Base-by-base conservation (phyloP, 202 grass and related monocot species). In the Schoenoplectus triqueter region DNA sequence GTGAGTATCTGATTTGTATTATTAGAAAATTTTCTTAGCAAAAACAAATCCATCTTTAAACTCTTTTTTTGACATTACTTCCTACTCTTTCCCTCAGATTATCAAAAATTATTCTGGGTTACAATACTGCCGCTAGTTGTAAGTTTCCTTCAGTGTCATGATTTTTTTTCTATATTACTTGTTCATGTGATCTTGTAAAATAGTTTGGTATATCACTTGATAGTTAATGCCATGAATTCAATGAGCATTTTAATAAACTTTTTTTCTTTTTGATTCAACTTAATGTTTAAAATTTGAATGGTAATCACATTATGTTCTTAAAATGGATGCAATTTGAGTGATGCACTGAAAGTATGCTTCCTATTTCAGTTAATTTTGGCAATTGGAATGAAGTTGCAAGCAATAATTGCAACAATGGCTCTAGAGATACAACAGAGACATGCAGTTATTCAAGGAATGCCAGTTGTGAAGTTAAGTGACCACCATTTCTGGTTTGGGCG, bases 401-500 rank as follows among this genome's bases (percentile, higher is more conserved):
- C 93, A 61, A 95, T 98, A 73, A 98, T 98, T 75, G 68, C 91
- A 82, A 89, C 60, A 88, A 98, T 98, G 96, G 96, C 93, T 69
- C 44, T 95, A 81, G 88, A 95, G 85, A 95, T 98, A 87, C 87
- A 90, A 95, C 91, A 95, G 66, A 91, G 69, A 5, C 89, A 94
- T 88, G 62, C 88, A 47, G 91, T 98, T 69, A 92, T 98, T 92
- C 96, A 98, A 88, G 96, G 96, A 88, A 95, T 95, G 87, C 93
- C 96, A 7, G 17, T 95, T 65, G 93, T 98, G 66, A 89, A 95
- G 84, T 86, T 98, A 74, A 92, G 90, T 57, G 90, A 98, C 86
- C 84, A 86, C 44, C 81, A 92, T 92, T 98, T 98, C 64, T 98
- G 93, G 96, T 92, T 98, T 10, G 84, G 90, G 79, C 87, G 82